Evolutionary conservation across 2,329 filamentous ascomycete species (phyloP).

Genomic region (Ceratocystiopsis minuta): DNA sequence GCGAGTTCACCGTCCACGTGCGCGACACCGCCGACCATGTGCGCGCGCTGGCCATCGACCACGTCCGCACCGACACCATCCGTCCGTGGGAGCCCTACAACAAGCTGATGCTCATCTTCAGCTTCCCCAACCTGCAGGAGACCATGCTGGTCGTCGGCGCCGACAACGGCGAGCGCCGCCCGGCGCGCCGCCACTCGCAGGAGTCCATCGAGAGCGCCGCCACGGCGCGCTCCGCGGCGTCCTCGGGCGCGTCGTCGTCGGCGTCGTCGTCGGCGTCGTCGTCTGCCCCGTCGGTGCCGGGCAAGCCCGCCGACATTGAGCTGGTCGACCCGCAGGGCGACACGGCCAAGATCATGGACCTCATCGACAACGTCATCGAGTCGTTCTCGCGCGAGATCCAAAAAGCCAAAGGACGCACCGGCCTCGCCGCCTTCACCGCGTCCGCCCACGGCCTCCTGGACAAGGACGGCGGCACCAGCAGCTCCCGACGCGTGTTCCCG

Average conservation of each 20-base stretch:
- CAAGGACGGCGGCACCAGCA: constrained; percentile 1
- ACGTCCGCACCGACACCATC: constrained; percentile 24
- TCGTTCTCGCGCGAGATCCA: constrained; percentile 11
- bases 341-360: constrained; percentile 6
- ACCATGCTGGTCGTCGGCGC: constrained; percentile 18
- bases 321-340: constrained; percentile 15
- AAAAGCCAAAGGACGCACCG: not conserved
- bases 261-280: not conserved
- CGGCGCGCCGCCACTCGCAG: constrained; percentile 2
- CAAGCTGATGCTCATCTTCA: constrained; percentile 26
- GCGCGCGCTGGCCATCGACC: constrained; percentile 25
- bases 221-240: not conserved
- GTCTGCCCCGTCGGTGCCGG: constrained; percentile 2
- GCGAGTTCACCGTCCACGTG: constrained; percentile 23
- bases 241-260: not conserved
- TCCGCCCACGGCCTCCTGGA: not conserved
- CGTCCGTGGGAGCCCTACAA: constrained; percentile 33
- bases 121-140: constrained; percentile 21
- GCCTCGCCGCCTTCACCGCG: not conserved
- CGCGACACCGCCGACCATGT: constrained; percentile 17
- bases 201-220: constrained; percentile 6
- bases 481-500: constrained; percentile 1
- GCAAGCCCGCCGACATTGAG: constrained; percentile 11
- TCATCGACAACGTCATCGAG: constrained; percentile 12
- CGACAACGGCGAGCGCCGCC: constrained; percentile 2